Base-by-base conservation (phyloP, 495 filamentous ascomycete species). In the Podospora bellae-mahoneyi region DNA sequence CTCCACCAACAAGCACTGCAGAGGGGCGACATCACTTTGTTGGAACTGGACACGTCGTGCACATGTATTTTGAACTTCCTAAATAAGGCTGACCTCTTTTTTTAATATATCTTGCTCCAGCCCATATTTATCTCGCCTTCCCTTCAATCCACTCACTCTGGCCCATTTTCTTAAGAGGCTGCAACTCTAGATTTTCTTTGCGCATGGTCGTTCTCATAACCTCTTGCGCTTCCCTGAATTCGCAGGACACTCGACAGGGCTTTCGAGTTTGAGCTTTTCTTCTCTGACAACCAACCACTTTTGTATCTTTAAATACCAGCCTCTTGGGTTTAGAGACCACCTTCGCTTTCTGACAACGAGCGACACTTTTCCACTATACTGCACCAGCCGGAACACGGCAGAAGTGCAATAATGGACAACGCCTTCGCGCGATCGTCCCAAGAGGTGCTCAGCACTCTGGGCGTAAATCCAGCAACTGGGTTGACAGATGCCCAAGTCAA, bases 391-490 rank as follows among this genome's bases (percentile, higher is more conserved):
- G 64, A 69, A 67, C 57, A 64, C 28, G 18, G 18, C 44, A 66
- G 56, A 60, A 53, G 67, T 48, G 66, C 66, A 57, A 71, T 53
- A 68, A 97, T 97, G 94, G 92, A 97, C 75, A 85, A 86, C 78
- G 89, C 93, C 56, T 97, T 90, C 77, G 81, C 88, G 64, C 85
- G 85, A 76, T 83, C 90, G 67, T 85, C 84, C 71, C 80, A 85
- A 64, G 86, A 93, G 74, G 87, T 90, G 70, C 84, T 97, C 73
- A 82, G 85, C 74, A 82, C 88, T 73, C 93, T 97, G 73, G 78
- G 83, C 28, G 91, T 92, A 30, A 80, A 89, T 63, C 86, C 90
- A 71, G 70, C 81, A 19, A 79, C 81, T 67, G 94, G 94, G 69
- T 81, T 97, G 68, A 89, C 86, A 23, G 85, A 90, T 64, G 75